Conservation (phyloP, 805 yeast genomes). For the Nakazawaea anatomiae region DNA sequence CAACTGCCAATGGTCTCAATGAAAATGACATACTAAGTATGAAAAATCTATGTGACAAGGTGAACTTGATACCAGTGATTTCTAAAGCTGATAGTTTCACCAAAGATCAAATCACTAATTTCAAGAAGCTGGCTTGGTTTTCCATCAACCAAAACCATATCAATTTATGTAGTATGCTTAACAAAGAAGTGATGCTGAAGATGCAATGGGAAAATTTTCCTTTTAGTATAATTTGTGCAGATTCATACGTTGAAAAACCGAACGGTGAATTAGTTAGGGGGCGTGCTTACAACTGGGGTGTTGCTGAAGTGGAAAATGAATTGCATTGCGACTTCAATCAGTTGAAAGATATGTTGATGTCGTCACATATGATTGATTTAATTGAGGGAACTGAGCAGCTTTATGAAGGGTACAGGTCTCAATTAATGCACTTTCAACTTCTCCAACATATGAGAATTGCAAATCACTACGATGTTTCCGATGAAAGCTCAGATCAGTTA, state of each 20-base stretch:
- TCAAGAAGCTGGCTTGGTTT: conserved; percentile 47
- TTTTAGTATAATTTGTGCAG: conserved; percentile 67
- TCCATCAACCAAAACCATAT: conserved; percentile 52
- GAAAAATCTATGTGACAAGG: conserved; percentile 64
- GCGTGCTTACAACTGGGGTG: conserved; percentile 80
- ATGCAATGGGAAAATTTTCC: conserved; percentile 45
- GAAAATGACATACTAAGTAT: conserved; percentile 69
- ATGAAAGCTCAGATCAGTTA: conserved; percentile 11
- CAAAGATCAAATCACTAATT: conserved; percentile 38
- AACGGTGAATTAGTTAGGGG: conserved; percentile 57
- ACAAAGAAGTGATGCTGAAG: conserved; percentile 28
- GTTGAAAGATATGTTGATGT: conserved; percentile 60
- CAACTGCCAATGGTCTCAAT: conserved; percentile 55
- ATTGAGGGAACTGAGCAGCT: conserved; percentile 71
- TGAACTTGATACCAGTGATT: conserved; percentile 77
- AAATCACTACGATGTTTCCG: conserved; percentile 10
- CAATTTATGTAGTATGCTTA: conserved; percentile 45
- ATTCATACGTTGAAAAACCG: conserved; percentile 34
- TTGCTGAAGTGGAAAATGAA: conserved; percentile 75
- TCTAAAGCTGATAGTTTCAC: conserved; percentile 77
- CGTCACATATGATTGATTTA: conserved; percentile 71
- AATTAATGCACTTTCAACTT: conserved; percentile 46
- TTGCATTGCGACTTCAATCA: conserved; percentile 70
- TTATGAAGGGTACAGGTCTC: conserved; percentile 63
- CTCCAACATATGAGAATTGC: conserved; percentile 14